These are phyloP conservation scores for Cladophialophora bantiana DNA, from an alignment of 2,329 filamentous ascomycete species.

Conservation along the genomic window DNA sequence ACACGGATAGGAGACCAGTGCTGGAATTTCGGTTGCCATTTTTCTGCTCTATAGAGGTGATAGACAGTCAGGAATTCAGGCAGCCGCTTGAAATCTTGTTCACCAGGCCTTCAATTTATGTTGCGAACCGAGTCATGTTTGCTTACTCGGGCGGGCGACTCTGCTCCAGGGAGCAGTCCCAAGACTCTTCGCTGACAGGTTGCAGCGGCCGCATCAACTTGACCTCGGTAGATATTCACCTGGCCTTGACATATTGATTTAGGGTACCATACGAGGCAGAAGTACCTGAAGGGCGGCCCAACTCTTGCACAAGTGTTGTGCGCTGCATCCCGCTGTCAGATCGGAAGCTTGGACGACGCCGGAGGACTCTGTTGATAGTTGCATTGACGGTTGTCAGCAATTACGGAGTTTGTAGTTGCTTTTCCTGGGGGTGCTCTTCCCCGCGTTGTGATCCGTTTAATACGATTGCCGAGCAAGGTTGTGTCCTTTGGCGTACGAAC, in stretches of 20 bases:
- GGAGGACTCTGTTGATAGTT: neutral
- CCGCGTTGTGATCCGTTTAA: neutral
- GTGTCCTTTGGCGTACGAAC: too few species aligned
- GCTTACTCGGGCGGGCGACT: neutral
- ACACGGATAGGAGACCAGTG: slow-evolving; percentile 22
- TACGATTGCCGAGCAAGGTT: too few species aligned
- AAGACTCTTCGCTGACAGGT: neutral
- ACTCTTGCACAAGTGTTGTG: neutral
- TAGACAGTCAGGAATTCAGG: neutral
- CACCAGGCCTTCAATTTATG: neutral
- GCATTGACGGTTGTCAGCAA: neutral
- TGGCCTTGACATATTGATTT: neutral
- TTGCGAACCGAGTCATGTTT: neutral
- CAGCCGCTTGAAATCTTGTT: neutral
- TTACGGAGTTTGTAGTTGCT: neutral
- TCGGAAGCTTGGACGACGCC: neutral
- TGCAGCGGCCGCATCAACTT: neutral
- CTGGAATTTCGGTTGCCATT: slow-evolving; percentile 24
- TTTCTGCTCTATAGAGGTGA: neutral
- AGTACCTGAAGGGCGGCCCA: neutral
- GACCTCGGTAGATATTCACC: neutral
- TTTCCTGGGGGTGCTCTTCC: neutral
- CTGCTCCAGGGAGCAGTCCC: neutral
- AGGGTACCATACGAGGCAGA: neutral
- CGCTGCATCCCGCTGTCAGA: neutral